phyloP scores from a whole-genome alignment of 2,329 filamentous ascomycete genomes.

The Tolypocladium cylindrosporum region DNA sequence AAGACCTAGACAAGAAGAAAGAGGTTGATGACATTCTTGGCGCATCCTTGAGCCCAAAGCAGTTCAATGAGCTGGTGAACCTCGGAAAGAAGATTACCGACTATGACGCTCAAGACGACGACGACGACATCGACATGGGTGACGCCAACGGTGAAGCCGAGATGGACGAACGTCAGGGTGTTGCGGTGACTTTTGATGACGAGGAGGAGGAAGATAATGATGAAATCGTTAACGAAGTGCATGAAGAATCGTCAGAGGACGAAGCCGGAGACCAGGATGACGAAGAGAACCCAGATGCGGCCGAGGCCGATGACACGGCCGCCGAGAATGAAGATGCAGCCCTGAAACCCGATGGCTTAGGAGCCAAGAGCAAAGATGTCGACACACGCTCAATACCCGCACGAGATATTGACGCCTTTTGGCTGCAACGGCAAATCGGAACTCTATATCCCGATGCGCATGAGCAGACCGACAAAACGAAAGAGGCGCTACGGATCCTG shows the following conservation, averaged over 20 bases:
- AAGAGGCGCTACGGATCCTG: slow-evolving; percentile 72
- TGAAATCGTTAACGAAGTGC: slow-evolving; percentile 72
- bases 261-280: slow-evolving; percentile 58
- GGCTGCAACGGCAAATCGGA: slow-evolving; percentile 90
- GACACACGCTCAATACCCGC: slow-evolving; percentile 61
- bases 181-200: slow-evolving; percentile 94
- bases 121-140: slow-evolving; percentile 62
- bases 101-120: slow-evolving; percentile 93
- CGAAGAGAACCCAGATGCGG: slow-evolving; percentile 48
- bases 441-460: slow-evolving; percentile 83
- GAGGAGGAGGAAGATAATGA: slow-evolving; percentile 81
- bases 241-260: slow-evolving; percentile 76
- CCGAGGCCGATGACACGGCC: slow-evolving; percentile 38
- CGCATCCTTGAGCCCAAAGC: slow-evolving; percentile 69
- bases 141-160: slow-evolving; percentile 59
- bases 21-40: slow-evolving; percentile 91
- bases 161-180: slow-evolving; percentile 88
- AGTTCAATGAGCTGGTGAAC: slow-evolving; percentile 95
- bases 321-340: slow-evolving; percentile 73
- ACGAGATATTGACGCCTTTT: slow-evolving; percentile 92
- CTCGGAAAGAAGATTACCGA: slow-evolving; percentile 98
- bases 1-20: slow-evolving; percentile 97
- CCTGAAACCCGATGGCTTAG: slow-evolving; percentile 55
- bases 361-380: slow-evolving; percentile 34
- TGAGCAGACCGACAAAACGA: slow-evolving; percentile 85